Evolutionary conservation across 192 early-diverging fungal genomes (phyloP).

Genomic region (Coemansia sp.): DNA sequence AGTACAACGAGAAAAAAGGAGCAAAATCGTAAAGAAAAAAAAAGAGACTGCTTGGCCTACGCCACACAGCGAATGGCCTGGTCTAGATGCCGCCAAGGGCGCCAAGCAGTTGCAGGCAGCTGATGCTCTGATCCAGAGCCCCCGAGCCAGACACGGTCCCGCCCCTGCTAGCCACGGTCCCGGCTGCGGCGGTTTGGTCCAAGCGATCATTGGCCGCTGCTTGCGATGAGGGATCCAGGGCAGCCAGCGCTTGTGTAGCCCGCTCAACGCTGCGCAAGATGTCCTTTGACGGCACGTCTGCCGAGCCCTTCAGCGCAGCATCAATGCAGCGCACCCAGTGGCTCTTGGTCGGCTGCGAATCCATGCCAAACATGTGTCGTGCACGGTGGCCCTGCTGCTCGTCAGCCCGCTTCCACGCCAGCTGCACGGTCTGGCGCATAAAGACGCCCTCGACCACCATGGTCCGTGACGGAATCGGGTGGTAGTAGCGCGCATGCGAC

Average conservation of each 20-base stretch:
- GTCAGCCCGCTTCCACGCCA: conserved; percentile 39
- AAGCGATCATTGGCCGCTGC: background rate
- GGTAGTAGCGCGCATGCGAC: conserved; percentile 49
- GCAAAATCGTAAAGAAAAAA: too few species aligned
- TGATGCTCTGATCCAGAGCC: conserved; percentile 23
- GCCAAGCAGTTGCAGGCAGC: conserved; percentile 24
- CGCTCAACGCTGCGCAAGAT: conserved; percentile 26
- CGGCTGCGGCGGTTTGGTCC: conserved; percentile 1
- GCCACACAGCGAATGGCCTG: background rate
- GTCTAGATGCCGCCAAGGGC: conserved; percentile 14
- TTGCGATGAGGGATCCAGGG: conserved; percentile 6
- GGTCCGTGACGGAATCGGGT: conserved; percentile 47
- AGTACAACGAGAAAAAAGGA: background rate
- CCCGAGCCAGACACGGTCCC: background rate
- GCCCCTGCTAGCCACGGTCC: conserved; percentile 9
- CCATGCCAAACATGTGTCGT: conserved; percentile 53
- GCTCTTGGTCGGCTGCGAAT: conserved; percentile 36
- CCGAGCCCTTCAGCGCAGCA: conserved; percentile 19
- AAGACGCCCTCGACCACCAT: conserved; percentile 54
- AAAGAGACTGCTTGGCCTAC: background rate
- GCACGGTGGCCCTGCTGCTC: conserved; percentile 16
- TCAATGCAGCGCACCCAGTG: conserved; percentile 38
- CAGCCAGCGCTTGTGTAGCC: conserved; percentile 35
- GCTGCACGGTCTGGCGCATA: conserved; percentile 53
- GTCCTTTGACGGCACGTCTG: conserved; percentile 18